These are phyloP conservation scores for Phytophthora tubulina DNA, from an alignment of 352 stramenopile species.

Conservation along the genomic window DNA sequence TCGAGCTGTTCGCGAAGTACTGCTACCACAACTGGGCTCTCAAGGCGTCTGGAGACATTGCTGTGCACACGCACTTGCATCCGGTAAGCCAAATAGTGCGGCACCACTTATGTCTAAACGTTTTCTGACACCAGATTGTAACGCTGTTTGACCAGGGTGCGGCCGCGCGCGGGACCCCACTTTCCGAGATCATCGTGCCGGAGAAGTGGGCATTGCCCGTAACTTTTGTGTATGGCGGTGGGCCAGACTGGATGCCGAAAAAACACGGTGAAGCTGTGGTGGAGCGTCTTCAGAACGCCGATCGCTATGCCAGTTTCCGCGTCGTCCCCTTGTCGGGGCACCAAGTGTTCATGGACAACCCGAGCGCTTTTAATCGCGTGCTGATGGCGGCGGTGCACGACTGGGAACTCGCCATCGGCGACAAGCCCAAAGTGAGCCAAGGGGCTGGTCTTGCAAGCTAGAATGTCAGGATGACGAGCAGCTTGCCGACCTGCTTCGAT, in stretches of 20 bases:
- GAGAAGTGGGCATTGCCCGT: conserved; percentile 57
- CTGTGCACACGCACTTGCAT: conserved; percentile 73
- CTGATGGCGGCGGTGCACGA: conserved; percentile 45
- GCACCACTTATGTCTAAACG: not conserved
- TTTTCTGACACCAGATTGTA: not conserved
- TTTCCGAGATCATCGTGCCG: conserved; percentile 59
- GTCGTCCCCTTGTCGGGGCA: conserved; percentile 68
- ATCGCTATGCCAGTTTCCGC: conserved; percentile 59
- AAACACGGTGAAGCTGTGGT: conserved; percentile 67
- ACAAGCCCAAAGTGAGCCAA: not conserved
- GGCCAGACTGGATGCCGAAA: conserved; percentile 77
- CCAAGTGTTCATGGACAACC: conserved; percentile 85
- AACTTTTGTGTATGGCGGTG: conserved; percentile 76
- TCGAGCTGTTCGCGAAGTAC: conserved; percentile 70
- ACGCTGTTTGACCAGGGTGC: conserved; percentile 42
- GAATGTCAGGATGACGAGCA: not conserved
- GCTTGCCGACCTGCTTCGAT: conserved; percentile 4
- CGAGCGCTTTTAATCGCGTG: conserved; percentile 66
- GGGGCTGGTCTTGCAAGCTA: not conserved
- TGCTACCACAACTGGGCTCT: conserved; percentile 83
- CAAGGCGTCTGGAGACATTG: conserved; percentile 70
- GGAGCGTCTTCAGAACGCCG: conserved; percentile 45
- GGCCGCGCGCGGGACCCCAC: conserved; percentile 43
- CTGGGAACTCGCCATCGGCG: conserved; percentile 22
- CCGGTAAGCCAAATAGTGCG: conserved; percentile 37